A percentile compares a stretch with the other conserved stretches of the same genome.
Conservation (phyloP, 805 yeast species). For the Yueomyces sinensis region DNA sequence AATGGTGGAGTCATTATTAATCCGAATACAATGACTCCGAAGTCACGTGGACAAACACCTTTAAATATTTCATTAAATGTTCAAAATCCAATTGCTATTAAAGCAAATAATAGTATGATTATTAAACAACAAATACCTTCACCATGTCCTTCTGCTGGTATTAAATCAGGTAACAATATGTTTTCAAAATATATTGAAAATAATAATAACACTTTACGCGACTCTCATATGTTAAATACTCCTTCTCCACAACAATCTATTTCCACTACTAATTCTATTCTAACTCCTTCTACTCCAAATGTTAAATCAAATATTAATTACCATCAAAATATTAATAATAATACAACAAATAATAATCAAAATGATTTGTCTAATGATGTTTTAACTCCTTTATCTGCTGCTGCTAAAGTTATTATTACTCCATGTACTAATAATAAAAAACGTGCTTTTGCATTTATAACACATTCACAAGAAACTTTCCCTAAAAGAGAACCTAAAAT, state of each 20-base stretch:
- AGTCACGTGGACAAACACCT: not conserved
- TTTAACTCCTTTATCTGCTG: slow-evolving; percentile 21
- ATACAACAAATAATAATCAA: not conserved
- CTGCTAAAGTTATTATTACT: slow-evolving; percentile 19
- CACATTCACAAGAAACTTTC: slow-evolving; percentile 84
- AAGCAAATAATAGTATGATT: not conserved
- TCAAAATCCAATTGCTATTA: not conserved
- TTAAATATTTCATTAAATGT: not conserved
- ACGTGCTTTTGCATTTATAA: slow-evolving; percentile 66
- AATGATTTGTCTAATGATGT: slow-evolving; percentile 5
- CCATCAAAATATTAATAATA: not conserved
- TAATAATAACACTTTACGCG: no score
- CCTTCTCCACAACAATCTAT: not conserved
- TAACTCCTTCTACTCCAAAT: slow-evolving; percentile 1
- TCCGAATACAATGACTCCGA: not conserved
- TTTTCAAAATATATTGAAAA: no score
- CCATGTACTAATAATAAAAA: slow-evolving; percentile 23
- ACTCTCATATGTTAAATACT: not conserved
- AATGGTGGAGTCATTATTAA: not conserved
- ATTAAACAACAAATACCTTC: not conserved
- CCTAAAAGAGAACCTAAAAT: slow-evolving; percentile 72
- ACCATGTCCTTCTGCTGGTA: not conserved
- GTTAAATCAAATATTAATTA: not conserved
- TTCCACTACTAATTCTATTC: not conserved
- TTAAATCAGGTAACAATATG: not conserved